These are phyloP conservation scores for Dactylis glomerata DNA, from an alignment of 176 grass and related monocot genomes.

Conservation along the genomic window DNA sequence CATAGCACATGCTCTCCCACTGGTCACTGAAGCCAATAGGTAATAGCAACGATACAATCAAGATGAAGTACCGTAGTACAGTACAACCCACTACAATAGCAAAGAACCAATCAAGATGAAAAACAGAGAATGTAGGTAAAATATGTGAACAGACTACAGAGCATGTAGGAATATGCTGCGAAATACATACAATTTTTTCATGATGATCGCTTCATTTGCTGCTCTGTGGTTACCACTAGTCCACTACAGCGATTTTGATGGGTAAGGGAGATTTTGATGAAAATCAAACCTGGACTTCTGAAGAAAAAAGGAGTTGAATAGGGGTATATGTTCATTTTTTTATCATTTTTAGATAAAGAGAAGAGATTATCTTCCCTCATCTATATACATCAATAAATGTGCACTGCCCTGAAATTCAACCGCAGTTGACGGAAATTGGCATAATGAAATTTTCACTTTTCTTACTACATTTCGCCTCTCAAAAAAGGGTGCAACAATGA, in stretches of 20 bases:
- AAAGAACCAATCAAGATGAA: background rate
- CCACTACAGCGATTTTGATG: too few relatives aligned
- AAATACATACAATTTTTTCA: background rate
- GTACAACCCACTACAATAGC: background rate
- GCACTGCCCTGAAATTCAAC: too few relatives aligned
- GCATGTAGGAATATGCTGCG: background rate
- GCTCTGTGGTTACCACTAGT: too few relatives aligned
- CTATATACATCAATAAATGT: background rate
- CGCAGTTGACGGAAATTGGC: background rate
- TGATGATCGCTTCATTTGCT: too few relatives aligned
- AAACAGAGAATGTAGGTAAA: background rate
- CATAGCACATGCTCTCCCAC: slow-evolving; percentile 33
- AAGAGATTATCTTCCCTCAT: too few relatives aligned
- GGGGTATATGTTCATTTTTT: background rate
- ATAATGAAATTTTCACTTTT: background rate
- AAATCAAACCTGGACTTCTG: background rate
- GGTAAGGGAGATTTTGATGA: background rate
- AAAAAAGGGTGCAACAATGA: background rate
- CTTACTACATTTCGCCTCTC: background rate
- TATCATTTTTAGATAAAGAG: background rate
- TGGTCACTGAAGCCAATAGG: background rate
- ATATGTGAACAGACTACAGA: background rate
- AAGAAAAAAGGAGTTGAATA: background rate
- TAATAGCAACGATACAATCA: slow-evolving; percentile 23
- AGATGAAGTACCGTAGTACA: background rate